A percentile compares a stretch with the other conserved stretches of the same genome.
Conservation (phyloP, 108 stramenopile species). For the Asterionellopsis glacialis region DNA sequence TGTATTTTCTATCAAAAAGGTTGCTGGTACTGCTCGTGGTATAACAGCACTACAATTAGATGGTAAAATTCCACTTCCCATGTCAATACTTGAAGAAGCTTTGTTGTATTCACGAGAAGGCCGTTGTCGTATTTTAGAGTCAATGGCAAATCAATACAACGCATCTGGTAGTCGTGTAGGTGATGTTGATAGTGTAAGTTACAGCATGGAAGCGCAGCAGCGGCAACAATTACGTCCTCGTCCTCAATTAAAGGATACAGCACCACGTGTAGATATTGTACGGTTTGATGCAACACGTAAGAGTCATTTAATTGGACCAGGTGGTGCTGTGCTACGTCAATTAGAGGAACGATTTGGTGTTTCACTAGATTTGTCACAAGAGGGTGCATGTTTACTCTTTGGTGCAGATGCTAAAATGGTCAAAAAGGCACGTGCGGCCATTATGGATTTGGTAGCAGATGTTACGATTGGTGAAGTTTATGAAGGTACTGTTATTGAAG, state of each 20-base stretch:
- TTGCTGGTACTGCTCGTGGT: slow-evolving; percentile 74
- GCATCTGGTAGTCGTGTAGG: background rate
- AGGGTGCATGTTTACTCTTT: slow-evolving; percentile 61
- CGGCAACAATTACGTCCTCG: slow-evolving; percentile 25
- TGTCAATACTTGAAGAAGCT: slow-evolving; percentile 47
- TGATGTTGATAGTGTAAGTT: slow-evolving; percentile 10
- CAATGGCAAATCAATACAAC: slow-evolving; percentile 37
- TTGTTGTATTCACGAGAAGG: slow-evolving; percentile 61
- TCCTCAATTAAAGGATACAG: slow-evolving; percentile 37
- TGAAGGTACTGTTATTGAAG: slow-evolving; percentile 75
- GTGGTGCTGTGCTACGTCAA: slow-evolving; percentile 62
- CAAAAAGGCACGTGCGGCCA: slow-evolving; percentile 44
- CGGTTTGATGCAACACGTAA: slow-evolving; percentile 55
- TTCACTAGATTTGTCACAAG: slow-evolving; percentile 62
- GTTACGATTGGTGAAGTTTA: slow-evolving; percentile 66
- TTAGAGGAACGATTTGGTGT: slow-evolving; percentile 63
- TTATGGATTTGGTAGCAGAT: slow-evolving; percentile 74
- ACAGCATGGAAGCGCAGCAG: too few species aligned
- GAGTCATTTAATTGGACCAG: slow-evolving; percentile 62
- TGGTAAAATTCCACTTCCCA: slow-evolving; percentile 44
- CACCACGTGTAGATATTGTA: slow-evolving; percentile 54
- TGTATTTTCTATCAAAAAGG: background rate
- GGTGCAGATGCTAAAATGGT: slow-evolving; percentile 51
- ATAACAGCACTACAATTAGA: slow-evolving; percentile 87
- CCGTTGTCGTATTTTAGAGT: slow-evolving; percentile 57